A percentile compares a stretch with the other conserved stretches of the same genome.
These are phyloP conservation scores for Pichia sp. DNA, from an alignment of 1,139 yeast species.

Conservation along the genomic window DNA sequence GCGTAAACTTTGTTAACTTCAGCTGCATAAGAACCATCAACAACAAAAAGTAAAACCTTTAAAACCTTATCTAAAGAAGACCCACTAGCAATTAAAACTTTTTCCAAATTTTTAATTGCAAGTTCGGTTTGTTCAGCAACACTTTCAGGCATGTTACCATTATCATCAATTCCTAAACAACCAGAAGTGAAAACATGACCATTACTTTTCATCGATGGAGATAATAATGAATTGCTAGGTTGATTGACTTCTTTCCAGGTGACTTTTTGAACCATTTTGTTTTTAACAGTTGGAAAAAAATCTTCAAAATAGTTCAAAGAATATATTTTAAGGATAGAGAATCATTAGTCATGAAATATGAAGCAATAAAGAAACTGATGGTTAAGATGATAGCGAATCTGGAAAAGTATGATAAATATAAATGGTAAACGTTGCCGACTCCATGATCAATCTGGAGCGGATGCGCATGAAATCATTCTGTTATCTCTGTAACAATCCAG, in stretches of 20 bases:
- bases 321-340: no score
- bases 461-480: no score
- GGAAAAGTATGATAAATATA: no score
- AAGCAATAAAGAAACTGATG: no score
- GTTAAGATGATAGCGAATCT: no score
- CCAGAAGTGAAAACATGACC: slow-evolving; percentile 48
- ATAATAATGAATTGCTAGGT: slow-evolving; percentile 20
- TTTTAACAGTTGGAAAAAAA: no score
- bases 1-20: slow-evolving; percentile 44
- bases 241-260: slow-evolving; percentile 15
- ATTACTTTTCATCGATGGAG: slow-evolving; percentile 45
- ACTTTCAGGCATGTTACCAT: slow-evolving; percentile 14
- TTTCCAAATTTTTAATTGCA: slow-evolving; percentile 40
- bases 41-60: slow-evolving; percentile 47
- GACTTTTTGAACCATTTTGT: slow-evolving; percentile 11
- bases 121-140: slow-evolving; percentile 35
- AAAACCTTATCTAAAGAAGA: slow-evolving; percentile 44
- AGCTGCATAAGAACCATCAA: slow-evolving; percentile 40
- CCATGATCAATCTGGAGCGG: no score
- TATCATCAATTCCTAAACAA: slow-evolving; percentile 34
- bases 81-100: slow-evolving; percentile 39
- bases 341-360: no score
- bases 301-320: no score
- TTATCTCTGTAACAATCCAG: no score
- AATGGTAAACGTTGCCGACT: no score